Evolutionary conservation across 2,329 filamentous ascomycete species (phyloP).

Genomic region (Amylocarpus encephaloides): DNA sequence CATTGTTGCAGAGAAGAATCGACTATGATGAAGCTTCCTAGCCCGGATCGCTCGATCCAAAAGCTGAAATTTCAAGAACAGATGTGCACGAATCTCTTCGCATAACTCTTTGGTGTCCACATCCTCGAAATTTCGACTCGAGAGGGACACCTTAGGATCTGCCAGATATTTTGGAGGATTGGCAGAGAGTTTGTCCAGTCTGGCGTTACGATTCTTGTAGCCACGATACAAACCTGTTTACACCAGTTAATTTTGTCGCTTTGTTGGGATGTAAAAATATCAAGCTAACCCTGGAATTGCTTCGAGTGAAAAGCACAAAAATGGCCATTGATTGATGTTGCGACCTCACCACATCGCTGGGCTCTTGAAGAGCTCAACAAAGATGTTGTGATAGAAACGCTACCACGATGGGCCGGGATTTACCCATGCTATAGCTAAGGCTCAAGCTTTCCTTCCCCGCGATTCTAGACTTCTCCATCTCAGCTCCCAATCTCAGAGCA

Average conservation of each 20-base stretch:
- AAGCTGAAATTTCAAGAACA: slow-evolving; percentile 32
- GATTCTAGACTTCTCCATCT: background rate
- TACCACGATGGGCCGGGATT: too few species aligned
- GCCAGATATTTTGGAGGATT: slow-evolving; percentile 35
- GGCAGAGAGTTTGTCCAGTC: slow-evolving; percentile 35
- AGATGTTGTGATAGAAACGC: too few species aligned
- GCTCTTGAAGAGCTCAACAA: too few species aligned
- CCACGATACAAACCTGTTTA: slow-evolving; percentile 38
- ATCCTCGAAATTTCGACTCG: slow-evolving; percentile 36
- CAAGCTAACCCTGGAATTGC: slow-evolving; percentile 33
- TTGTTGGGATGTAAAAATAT: background rate
- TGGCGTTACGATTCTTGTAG: slow-evolving; percentile 42
- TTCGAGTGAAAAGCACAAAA: slow-evolving; percentile 38
- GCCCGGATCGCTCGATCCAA: slow-evolving; percentile 38
- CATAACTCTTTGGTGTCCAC: slow-evolving; percentile 35
- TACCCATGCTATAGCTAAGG: too few species aligned
- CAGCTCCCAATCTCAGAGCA: too few species aligned
- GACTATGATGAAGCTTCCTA: slow-evolving; percentile 36
- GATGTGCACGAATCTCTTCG: slow-evolving; percentile 35
- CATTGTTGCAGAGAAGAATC: slow-evolving; percentile 37
- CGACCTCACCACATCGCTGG: too few species aligned
- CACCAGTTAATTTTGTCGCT: background rate
- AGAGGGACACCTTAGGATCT: slow-evolving; percentile 32
- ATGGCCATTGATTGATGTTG: background rate
- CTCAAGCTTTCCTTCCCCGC: background rate